Conservation (phyloP, 495 filamentous ascomycete genomes). For the Hyaloscypha hepaticicola region DNA sequence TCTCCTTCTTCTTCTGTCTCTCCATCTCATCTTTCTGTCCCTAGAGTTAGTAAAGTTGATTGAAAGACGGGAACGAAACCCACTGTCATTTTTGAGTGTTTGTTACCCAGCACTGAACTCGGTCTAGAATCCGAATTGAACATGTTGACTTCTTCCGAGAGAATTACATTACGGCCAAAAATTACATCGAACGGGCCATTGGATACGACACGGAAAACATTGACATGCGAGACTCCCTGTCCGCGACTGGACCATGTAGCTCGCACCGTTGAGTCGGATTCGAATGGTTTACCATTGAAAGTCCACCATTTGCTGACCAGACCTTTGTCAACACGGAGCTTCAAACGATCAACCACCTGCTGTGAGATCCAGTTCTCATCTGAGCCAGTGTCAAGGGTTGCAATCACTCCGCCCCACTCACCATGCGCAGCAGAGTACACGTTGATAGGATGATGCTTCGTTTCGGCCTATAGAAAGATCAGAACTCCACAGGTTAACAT, state of each 20-base stretch:
- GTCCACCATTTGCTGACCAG: neutral
- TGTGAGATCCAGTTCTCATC: slow-evolving; percentile 18
- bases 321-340: neutral
- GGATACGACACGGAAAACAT: slow-evolving; percentile 3
- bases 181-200: slow-evolving; percentile 9
- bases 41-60: no score
- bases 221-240: neutral
- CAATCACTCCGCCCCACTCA: slow-evolving; percentile 2
- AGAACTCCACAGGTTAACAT: neutral
- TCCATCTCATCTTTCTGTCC: no score
- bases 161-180: slow-evolving; percentile 7
- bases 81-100: no score
- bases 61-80: no score
- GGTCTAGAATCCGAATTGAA: neutral
- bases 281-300: neutral
- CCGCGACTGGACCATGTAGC: slow-evolving; percentile 1
- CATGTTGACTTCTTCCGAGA: slow-evolving; percentile 9
- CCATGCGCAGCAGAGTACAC: neutral
- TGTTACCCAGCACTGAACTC: no score
- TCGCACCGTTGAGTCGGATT: neutral
- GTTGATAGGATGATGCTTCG: neutral
- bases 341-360: neutral
- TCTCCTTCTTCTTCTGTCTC: no score
- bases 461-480: neutral
- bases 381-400: slow-evolving; percentile 7